phyloP scores from a whole-genome alignment of 345 rosid species.

The Camelina hispida region DNA sequence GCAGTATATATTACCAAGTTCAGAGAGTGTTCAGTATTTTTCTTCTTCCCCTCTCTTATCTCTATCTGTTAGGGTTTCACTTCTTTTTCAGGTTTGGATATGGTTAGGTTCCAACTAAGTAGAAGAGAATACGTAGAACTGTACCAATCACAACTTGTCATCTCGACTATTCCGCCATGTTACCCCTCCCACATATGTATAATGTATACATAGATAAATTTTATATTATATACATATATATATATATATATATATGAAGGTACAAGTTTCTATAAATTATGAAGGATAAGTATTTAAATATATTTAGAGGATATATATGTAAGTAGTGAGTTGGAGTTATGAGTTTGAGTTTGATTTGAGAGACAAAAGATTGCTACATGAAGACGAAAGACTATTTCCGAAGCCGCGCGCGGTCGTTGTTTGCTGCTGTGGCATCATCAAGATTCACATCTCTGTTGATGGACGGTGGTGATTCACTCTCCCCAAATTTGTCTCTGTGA shows the following conservation, averaged over 20 bases:
- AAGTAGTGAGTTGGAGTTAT: neutral
- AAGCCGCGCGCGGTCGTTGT: slow-evolving; percentile 63
- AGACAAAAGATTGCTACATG: slow-evolving; percentile 6
- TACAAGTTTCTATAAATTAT: slow-evolving; percentile 6
- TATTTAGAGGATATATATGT: neutral
- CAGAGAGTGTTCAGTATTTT: neutral
- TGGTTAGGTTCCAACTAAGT: slow-evolving; percentile 22
- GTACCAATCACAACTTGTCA: slow-evolving; percentile 19
- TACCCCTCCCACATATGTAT: neutral
- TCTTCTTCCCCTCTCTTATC: slow-evolving; percentile 21
- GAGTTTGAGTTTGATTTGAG: slow-evolving; percentile 17
- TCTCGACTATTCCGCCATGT: slow-evolving; percentile 10
- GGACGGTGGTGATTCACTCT: slow-evolving; percentile 37
- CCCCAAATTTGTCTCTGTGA: slow-evolving; percentile 33
- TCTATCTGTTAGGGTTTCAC: slow-evolving; percentile 40
- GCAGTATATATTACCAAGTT: slow-evolving; percentile 25
- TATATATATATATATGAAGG: neutral
- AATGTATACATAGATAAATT: neutral
- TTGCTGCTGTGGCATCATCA: slow-evolving; percentile 90
- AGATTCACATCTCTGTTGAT: slow-evolving; percentile 81
- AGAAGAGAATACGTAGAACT: slow-evolving; percentile 9
- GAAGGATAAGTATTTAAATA: neutral
- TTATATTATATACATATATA: neutral
- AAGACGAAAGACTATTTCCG: slow-evolving; percentile 13
- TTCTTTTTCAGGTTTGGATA: slow-evolving; percentile 3